These are phyloP conservation scores for Thermothelomyces thermophilus DNA, from an alignment of 2,329 filamentous ascomycete species.

Conservation along the genomic window DNA sequence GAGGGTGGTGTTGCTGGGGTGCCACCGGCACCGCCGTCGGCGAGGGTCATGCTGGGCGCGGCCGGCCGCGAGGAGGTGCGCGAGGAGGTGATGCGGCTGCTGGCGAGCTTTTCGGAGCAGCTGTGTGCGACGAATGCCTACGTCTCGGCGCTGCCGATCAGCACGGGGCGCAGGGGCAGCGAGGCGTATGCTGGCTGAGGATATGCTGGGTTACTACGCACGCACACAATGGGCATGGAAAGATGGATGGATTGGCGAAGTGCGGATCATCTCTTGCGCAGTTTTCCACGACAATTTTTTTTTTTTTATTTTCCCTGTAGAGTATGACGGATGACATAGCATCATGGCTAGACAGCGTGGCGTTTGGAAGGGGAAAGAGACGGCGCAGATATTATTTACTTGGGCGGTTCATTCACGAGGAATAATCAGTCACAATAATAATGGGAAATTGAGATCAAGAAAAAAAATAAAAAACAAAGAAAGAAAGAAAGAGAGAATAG, in stretches of 20 bases:
- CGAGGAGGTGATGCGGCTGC: slow-evolving; percentile 30
- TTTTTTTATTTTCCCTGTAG: background rate
- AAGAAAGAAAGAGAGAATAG: too few relatives aligned
- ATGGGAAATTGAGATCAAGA: too few relatives aligned
- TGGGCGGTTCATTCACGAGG: background rate
- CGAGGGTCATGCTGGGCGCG: slow-evolving; percentile 41
- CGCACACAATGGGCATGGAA: too few relatives aligned
- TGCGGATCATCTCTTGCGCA: too few relatives aligned
- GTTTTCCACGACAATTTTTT: too few relatives aligned
- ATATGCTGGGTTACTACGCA: too few relatives aligned
- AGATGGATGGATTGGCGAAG: too few relatives aligned
- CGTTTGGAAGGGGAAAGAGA: slow-evolving; percentile 6
- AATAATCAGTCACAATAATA: too few relatives aligned
- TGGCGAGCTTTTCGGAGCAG: slow-evolving; percentile 31
- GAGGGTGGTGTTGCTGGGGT: background rate
- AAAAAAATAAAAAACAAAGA: too few relatives aligned
- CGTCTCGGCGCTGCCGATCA: slow-evolving; percentile 27
- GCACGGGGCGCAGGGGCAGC: slow-evolving; percentile 19
- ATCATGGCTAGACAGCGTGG: background rate
- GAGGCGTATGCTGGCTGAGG: slow-evolving; percentile 16
- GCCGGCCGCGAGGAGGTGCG: slow-evolving; percentile 29
- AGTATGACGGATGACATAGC: background rate
- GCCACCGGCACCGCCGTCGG: slow-evolving; percentile 39
- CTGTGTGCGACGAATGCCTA: slow-evolving; percentile 29
- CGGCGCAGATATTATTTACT: too few relatives aligned